Percentiles rank a stretch among this genome's conserved stretches.
phyloP scores from a whole-genome alignment of 169 alveolate species.

The Plasmodium gaboni region DNA sequence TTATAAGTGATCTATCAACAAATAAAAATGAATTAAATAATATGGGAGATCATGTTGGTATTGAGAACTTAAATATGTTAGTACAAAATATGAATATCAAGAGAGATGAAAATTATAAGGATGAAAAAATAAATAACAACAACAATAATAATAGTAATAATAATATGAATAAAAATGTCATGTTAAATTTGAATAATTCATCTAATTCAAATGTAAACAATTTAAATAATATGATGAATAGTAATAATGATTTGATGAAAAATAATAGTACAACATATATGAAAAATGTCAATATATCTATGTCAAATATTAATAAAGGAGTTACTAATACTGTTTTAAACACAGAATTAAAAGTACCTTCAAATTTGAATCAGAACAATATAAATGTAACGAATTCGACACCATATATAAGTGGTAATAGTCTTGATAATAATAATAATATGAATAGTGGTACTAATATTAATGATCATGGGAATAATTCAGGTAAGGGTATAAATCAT shows the following conservation, averaged over 20 bases:
- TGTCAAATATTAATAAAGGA: background rate
- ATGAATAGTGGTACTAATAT: background rate
- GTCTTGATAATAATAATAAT: background rate
- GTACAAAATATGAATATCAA: conserved; percentile 29
- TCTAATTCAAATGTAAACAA: conserved; percentile 10
- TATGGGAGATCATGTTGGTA: background rate
- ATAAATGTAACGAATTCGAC: conserved; percentile 5
- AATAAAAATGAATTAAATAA: background rate
- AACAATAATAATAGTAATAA: conserved; percentile 8
- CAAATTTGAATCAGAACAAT: background rate
- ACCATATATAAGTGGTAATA: background rate
- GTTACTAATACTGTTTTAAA: background rate
- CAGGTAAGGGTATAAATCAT: conserved; percentile 3
- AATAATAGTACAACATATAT: conserved; percentile 4
- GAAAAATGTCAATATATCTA: background rate
- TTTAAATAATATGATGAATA: background rate
- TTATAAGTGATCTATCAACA: too few relatives aligned
- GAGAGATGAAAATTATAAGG: conserved; percentile 29
- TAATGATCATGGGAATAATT: background rate
- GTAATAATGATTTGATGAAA: background rate
- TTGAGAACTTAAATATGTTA: conserved; percentile 15
- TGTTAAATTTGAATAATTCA: conserved; percentile 15
- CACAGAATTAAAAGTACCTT: too few relatives aligned
- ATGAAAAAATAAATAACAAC: conserved; percentile 15
- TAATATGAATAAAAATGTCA: conserved; percentile 19